Evolutionary conservation across 1,284 basidiomycete species (phyloP), one percentile per base, ranked within the genome.

Genomic region (Cerioporus squamosus): DNA sequence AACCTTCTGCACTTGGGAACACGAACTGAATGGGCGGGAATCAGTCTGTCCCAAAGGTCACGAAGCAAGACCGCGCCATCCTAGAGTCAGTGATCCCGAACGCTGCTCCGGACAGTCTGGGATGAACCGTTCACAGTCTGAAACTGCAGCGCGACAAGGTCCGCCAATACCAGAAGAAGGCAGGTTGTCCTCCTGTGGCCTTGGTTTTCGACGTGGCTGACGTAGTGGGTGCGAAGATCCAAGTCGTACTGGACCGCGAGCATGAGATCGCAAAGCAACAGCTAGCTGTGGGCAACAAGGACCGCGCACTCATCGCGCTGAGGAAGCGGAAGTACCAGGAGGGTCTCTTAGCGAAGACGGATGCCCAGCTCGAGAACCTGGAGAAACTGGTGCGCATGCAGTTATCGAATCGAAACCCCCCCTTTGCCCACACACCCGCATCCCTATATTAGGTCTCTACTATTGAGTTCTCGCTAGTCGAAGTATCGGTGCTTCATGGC

Each of bases 61-160:
- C 97, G 8, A 79, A 87, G 40, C 96, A 97, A 72, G 97, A 99
- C 75, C 84, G 90, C 59, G 96, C 96, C 40, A 91, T 98, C 53
- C 83, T 98, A 57, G 95, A 98, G 96, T 98, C 44, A 64, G 67
- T 69, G 26, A 40, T 31, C 26, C 48, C 71, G 90, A 77, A 22
- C 43, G 47, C 39, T 48, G n/a, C 31, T 24, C 38, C 20, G 12
- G 23, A 42, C 20, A 10, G 45, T 44, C 50, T 54, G 46, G 63
- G 54, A 68, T 59, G 58, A 68, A 51, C 47, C 48, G 59, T 59
- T 57, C 55, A 45, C 70, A 91, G 95, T 71, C 83, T 99, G 64
- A 99, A 99, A 76, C 76, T 97, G 49, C 97, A 99, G 75, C 83
- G 97, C 44, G 97, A 99, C 75, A 97, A 96, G 73, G 80, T 99